Base-by-base conservation (phyloP, 768 basidiomycete genomes). In the Boletus edulis region DNA sequence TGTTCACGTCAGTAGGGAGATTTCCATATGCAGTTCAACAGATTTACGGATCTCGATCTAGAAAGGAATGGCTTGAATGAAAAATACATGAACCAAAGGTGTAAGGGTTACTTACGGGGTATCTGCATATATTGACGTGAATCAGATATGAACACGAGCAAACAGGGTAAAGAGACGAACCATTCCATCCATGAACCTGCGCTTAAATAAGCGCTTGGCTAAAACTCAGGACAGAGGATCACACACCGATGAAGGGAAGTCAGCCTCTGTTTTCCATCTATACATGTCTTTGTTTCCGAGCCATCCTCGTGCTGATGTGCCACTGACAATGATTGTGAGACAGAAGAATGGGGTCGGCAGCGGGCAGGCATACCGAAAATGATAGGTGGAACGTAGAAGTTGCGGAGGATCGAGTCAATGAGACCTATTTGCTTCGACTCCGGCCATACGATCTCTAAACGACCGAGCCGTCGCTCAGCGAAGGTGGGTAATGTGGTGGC, bases 211-310 rank as follows among this genome's bases (percentile, higher is more conserved):
- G 52, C 52, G 47, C 41, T 3, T 35, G 1, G 14, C 22, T 11
- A 22, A 8, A 1, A 6, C 31, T 0, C 8, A 41, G 38, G 37
- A 40, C 3, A 10, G n/a, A 13, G 29, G 34, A 15, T 5, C 14
- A 70, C 83, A 15, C 59, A 87, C 87, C 80, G 74, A 44, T 83
- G 76, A 45, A 93, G 85, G 0, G 87, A 89, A 0, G 88, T 91
- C 45, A 91, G 67, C 24, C 91, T 73, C 65, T 93, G 91, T 63
- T 93, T 93, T 17, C 91, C 91, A 61, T 91, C 89, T 9, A 89
- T 87, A 61, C 87, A 89, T 1, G 81, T 83, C 60, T 81, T 82
- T 4, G 72, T 76, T 62, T 89, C 87, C 0, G 79, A 72, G 0
- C 89, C 89, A 61, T 91, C 87, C 0, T 84, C 80, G 34, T 68